Base-by-base conservation (phyloP, 1,284 basidiomycete species). In the Pseudozyma tsukubaensis region DNA sequence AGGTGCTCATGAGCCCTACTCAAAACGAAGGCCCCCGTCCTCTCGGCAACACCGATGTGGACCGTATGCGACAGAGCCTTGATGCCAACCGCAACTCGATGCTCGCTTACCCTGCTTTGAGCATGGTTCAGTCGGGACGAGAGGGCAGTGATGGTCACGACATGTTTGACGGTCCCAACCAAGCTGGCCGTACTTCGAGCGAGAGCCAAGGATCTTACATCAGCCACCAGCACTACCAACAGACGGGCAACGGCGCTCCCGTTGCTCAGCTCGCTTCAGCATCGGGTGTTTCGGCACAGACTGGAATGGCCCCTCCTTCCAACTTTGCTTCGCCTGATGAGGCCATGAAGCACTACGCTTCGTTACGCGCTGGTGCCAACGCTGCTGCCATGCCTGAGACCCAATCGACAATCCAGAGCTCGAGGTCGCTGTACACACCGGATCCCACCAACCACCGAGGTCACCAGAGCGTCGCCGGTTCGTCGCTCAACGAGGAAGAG, bases 401-500 rank as follows among this genome's bases (percentile, higher is more conserved):
- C 5, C 24, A 29, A 29, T 34, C 42, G 13, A 29, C 50, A 21
- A 43, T 40, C 18, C 56, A 57, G 34, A 47, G 54, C 48, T 58
- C 66, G 57, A 61, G 80, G 48, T 77, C 74, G 37, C 68, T 82
- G 18, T 80, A 79, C 68, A 78, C 78, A n/a, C 72, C 73, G 8
- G 77, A 64, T 53, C 60, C 61, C 12, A 37, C 54, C 36, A 59
- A 65, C 29, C 76, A 75, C 56, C 69, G 66, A 24, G 62, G 52
- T 9, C 71, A 74, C 42, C 51, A 59, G 72, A 70, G 71, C 42
- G 65, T 76, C 45, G 77, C 72, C 12, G 77, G 79, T 37, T 76
- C 69, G 42, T 71, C 65, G 44, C 63, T 82, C 56, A 82, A 82
- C 59, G 80, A 82, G 65, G 80, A 82, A 50, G 80, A 82, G 43